These are phyloP conservation scores for Phycomyces blakesleeanus DNA, from an alignment of 192 early-diverging fungal species.

Conservation along the genomic window DNA sequence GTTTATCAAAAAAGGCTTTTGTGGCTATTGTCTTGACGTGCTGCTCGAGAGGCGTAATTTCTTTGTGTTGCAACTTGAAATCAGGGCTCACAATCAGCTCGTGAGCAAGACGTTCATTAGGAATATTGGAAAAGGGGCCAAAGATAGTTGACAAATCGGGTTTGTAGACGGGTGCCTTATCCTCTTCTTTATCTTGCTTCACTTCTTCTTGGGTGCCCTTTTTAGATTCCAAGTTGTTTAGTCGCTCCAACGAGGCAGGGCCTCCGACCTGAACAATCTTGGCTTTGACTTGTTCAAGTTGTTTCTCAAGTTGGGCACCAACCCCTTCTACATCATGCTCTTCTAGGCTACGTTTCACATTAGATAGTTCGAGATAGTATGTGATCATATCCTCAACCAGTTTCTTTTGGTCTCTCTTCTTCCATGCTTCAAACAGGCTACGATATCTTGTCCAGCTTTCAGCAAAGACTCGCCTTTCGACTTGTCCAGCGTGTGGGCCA, in stretches of 20 bases:
- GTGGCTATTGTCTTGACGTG: conserved; percentile 55
- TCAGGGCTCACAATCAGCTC: conserved; percentile 74
- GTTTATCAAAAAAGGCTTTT: conserved; percentile 69
- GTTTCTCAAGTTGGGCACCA: conserved; percentile 22
- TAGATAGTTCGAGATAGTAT: conserved; percentile 65
- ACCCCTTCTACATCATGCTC: conserved; percentile 43
- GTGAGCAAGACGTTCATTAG: conserved; percentile 71
- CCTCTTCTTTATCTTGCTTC: background rate
- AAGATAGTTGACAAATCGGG: conserved; percentile 34
- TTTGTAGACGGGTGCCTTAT: conserved; percentile 49
- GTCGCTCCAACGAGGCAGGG: conserved; percentile 4
- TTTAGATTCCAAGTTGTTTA: background rate
- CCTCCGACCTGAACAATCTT: conserved; percentile 16
- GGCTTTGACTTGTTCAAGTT: conserved; percentile 19
- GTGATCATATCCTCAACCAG: conserved; percentile 60
- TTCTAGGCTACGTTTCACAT: conserved; percentile 58
- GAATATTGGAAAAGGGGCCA: conserved; percentile 30
- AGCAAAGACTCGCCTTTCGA: conserved; percentile 40
- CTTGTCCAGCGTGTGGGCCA: conserved; percentile 7
- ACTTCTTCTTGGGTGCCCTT: background rate
- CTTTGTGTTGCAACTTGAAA: conserved; percentile 46
- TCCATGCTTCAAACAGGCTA: conserved; percentile 68
- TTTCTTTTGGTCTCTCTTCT: conserved; percentile 56
- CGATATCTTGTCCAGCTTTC: conserved; percentile 56
- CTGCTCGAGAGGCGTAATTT: conserved; percentile 42